Evolutionary conservation across 768 basidiomycete species (phyloP), one percentile per base, ranked within the genome.

Genomic region (Solioccasus polychromus): DNA sequence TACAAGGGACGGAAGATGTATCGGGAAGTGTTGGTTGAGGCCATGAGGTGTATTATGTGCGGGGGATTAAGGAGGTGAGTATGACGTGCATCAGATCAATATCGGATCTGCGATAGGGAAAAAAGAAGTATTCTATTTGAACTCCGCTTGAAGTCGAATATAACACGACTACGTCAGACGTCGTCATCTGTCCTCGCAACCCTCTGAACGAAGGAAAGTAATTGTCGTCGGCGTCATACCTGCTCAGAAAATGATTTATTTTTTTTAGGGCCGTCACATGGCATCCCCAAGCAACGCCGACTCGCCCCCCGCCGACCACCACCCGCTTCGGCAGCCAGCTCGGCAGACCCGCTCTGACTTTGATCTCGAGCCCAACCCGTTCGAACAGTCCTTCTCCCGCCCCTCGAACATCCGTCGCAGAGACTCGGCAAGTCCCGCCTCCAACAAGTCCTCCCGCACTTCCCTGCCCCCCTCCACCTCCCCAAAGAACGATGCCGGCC

Each of bases 371-470:
- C 88, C 86, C 1, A 95, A 95, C 62, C 92, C 93, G 0, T 96
- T 96, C 61, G 95, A 99, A 62, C 89, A 92, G 68, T 93, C 90
- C 43, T 98, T 98, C 64, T 83, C 85, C 28, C 59, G 74, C 24
- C 74, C 76, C 23, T 75, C 78, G 18, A 79, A 80, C 49, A 70
- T 79, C 49, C 72, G 76, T 55, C 71, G 72, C 39, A 59, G 66
- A 37, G 62, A 67, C 37, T 63, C 66, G 2, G 58, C 58, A 38
- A 62, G 66, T 23, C 56, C 53, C 5, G 59, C 44, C n/a, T 64
- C 72, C 17, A 67, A 67, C 26, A 65, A 68, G 29, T 65, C 65
- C 31, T 53, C 71, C 8, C 74, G 76, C 39, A 37, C 61, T n/a
- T 67, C 63, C 2, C 60, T 52, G 10, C 50, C 59, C 7, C 57